Evolutionary conservation across 805 yeast genomes (phyloP).

Genomic region (Barnettozyma californica): DNA sequence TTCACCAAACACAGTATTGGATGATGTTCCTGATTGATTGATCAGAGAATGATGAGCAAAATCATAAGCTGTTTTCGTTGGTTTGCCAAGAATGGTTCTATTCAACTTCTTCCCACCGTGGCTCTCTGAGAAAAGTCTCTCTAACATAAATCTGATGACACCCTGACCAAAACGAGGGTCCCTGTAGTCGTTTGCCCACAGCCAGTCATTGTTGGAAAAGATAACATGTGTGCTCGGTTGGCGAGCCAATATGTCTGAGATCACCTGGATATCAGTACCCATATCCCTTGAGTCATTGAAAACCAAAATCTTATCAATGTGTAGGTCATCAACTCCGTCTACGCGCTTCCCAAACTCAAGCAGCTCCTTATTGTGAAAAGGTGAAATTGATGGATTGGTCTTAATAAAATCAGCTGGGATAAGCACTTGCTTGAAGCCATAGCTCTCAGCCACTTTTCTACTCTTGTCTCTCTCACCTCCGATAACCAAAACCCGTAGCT

Average conservation of each 20-base stretch:
- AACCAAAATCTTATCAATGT: constrained; percentile 65
- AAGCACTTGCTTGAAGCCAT: constrained; percentile 75
- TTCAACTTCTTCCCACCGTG: constrained; percentile 43
- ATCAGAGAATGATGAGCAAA: constrained; percentile 72
- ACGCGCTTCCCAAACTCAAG: constrained; percentile 30
- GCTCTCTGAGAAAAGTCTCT: constrained; percentile 49
- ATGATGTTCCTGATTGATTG: constrained; percentile 13
- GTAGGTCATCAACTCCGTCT: constrained; percentile 15
- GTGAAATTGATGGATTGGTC: constrained; percentile 70
- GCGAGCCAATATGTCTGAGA: constrained; percentile 64
- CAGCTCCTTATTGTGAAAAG: constrained; percentile 54
- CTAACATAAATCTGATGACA: constrained; percentile 63
- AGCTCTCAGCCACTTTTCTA: constrained; percentile 64
- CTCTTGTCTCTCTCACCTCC: constrained; percentile 75
- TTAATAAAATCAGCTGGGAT: constrained; percentile 67
- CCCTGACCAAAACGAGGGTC: constrained; percentile 90
- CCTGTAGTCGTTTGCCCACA: constrained; percentile 81
- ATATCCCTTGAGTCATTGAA: constrained; percentile 88
- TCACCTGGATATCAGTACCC: constrained; percentile 79
- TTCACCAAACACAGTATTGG: constrained; percentile 19
- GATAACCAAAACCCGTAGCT: constrained; percentile 64
- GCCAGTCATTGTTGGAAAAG: constrained; percentile 77
- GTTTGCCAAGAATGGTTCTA: constrained; percentile 72
- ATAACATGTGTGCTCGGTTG: constrained; percentile 64
- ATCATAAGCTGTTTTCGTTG: constrained; percentile 71